A percentile compares a stretch with the other conserved stretches of the same genome.
phyloP scores from a whole-genome alignment of 768 basidiomycete genomes.

The Rhizopogon salebrosus region DNA sequence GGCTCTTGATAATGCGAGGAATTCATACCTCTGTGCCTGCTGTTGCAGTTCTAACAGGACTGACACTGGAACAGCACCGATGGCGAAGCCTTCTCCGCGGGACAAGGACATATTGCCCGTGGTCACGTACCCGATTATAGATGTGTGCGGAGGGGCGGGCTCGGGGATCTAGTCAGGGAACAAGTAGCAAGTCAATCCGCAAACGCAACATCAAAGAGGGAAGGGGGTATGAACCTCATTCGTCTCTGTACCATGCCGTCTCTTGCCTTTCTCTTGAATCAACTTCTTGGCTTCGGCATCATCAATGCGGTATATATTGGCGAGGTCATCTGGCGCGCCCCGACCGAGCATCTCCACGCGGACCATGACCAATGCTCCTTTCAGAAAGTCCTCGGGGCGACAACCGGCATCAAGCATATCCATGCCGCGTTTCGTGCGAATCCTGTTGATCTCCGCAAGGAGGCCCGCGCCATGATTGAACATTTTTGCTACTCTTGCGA shows the following conservation, averaged over 20 bases:
- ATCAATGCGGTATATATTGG: slow-evolving; percentile 60
- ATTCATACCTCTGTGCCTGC: slow-evolving; percentile 38
- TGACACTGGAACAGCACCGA: slow-evolving; percentile 65
- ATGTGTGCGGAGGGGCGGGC: slow-evolving; percentile 32
- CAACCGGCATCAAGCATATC: slow-evolving; percentile 28
- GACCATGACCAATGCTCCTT: slow-evolving; percentile 65
- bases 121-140: slow-evolving; percentile 77
- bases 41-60: slow-evolving; percentile 46
- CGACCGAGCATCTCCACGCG: slow-evolving; percentile 54
- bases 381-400: slow-evolving; percentile 42
- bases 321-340: slow-evolving; percentile 73
- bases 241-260: slow-evolving; percentile 14
- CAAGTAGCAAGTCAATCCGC: slow-evolving; percentile 1
- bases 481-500: slow-evolving; percentile 35
- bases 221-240: slow-evolving; percentile 24
- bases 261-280: slow-evolving; percentile 30
- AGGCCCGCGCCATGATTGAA: slow-evolving; percentile 42
- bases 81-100: slow-evolving; percentile 69
- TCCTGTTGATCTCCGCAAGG: slow-evolving; percentile 48
- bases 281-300: slow-evolving; percentile 50
- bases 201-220: neutral
- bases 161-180: slow-evolving; percentile 38
- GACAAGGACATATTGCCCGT: slow-evolving; percentile 80
- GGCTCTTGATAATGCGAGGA: neutral
- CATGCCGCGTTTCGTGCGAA: slow-evolving; percentile 53